Conservation (phyloP, 169 alveolate species). For the Plasmodium berghei region DNA sequence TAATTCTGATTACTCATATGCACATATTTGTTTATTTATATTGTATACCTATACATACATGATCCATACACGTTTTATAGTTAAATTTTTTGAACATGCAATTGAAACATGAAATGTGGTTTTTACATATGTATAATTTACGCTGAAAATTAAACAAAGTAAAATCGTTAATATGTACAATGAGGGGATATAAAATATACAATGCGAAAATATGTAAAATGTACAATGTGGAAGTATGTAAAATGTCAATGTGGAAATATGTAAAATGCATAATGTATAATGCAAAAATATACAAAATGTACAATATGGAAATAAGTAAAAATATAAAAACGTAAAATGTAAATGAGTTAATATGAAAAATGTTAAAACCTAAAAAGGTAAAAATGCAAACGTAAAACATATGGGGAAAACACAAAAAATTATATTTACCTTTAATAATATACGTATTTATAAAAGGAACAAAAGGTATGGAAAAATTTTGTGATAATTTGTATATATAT, state of each 20-base stretch:
- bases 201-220: slow-evolving; percentile 1
- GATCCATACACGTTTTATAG: background rate
- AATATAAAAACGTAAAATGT: background rate
- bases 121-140: background rate
- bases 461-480: slow-evolving; percentile 1
- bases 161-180: slow-evolving; percentile 5
- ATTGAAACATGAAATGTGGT: slow-evolving; percentile 7
- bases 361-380: too few relatives aligned
- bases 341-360: background rate
- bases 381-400: too few relatives aligned
- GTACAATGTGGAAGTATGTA: background rate
- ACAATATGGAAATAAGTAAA: background rate
- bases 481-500: background rate
- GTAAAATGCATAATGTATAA: slow-evolving; percentile 1
- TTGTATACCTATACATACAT: slow-evolving; percentile 1
- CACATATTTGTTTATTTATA: slow-evolving; percentile 2
- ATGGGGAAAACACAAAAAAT: too few relatives aligned
- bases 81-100: slow-evolving; percentile 1
- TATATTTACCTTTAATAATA: too few relatives aligned
- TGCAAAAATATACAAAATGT: background rate
- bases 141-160: slow-evolving; percentile 23
- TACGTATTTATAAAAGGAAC: background rate
- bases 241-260: background rate
- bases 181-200: background rate
- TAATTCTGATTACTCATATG: slow-evolving; percentile 28